phyloP scores from a whole-genome alignment of 2,329 filamentous ascomycete genomes.

The Alternaria triticina region DNA sequence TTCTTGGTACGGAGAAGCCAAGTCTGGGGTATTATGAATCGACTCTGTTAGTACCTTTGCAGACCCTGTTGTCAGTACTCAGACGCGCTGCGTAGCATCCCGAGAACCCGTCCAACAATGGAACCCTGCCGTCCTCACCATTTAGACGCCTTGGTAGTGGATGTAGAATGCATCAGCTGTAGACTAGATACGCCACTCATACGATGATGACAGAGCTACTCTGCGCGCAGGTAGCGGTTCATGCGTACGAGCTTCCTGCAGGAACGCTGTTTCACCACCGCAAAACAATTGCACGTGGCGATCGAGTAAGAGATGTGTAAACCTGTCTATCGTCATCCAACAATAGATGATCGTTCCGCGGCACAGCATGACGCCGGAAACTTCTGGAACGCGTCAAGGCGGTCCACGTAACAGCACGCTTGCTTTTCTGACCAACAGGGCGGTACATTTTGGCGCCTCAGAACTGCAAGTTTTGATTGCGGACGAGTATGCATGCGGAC shows the following conservation, averaged over 20 bases:
- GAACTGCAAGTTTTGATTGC: slow-evolving; percentile 11
- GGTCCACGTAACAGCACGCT: background rate
- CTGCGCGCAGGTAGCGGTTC: background rate
- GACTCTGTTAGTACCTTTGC: background rate
- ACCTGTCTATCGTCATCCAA: background rate
- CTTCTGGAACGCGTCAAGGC: slow-evolving; percentile 13
- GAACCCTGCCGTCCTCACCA: background rate
- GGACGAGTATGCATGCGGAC: slow-evolving; percentile 6
- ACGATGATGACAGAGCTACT: background rate
- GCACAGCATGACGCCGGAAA: background rate
- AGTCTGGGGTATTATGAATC: slow-evolving; percentile 7
- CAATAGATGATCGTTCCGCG: background rate
- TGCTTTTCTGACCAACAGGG: background rate
- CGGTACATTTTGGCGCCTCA: background rate
- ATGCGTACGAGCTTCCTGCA: background rate
- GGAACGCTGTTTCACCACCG: slow-evolving; percentile 1
- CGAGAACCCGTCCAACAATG: slow-evolving; percentile 4
- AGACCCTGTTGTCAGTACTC: background rate
- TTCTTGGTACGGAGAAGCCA: slow-evolving; percentile 1
- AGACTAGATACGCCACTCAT: background rate
- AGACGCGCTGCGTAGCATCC: background rate
- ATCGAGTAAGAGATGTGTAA: background rate
- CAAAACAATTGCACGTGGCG: slow-evolving; percentile 7
- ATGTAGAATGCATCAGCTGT: slow-evolving; percentile 4
- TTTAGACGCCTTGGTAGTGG: background rate